Percentiles rank a stretch among this genome's conserved stretches.
Conservation (phyloP, 1,284 basidiomycete genomes). For the Leccinum discolor region DNA sequence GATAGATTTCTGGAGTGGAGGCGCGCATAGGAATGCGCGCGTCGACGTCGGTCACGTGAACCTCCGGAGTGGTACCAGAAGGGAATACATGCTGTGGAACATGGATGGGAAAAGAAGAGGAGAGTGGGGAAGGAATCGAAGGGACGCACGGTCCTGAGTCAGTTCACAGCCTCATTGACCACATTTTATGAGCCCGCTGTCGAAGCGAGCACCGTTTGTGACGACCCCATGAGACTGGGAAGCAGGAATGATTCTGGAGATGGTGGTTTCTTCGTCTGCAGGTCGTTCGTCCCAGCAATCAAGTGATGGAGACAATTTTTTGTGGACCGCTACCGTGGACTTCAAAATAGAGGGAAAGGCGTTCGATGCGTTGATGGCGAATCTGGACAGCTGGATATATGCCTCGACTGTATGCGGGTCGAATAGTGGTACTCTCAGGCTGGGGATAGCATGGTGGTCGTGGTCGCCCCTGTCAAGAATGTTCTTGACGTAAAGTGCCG, state of each 20-base stretch:
- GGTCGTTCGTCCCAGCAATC: too few relatives aligned
- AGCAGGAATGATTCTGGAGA: too few relatives aligned
- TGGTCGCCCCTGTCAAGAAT: background rate
- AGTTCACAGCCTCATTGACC: too few relatives aligned
- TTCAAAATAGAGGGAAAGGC: constrained; percentile 77
- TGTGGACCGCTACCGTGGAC: constrained; percentile 66
- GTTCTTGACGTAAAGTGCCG: background rate
- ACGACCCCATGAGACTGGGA: too few relatives aligned
- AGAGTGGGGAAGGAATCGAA: constrained; percentile 34
- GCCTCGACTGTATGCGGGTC: constrained; percentile 59
- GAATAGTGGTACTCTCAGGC: constrained; percentile 21
- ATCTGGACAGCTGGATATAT: constrained; percentile 73
- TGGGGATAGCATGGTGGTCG: constrained; percentile 9
- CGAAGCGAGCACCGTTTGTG: too few relatives aligned
- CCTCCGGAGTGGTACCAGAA: constrained; percentile 23
- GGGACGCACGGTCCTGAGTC: constrained; percentile 54
- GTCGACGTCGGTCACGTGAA: constrained; percentile 17
- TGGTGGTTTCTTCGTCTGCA: too few relatives aligned
- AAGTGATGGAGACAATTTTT: constrained; percentile 69
- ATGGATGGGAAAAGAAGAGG: constrained; percentile 25
- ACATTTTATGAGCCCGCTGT: too few relatives aligned
- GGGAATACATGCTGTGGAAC: constrained; percentile 29
- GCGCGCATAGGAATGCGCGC: background rate
- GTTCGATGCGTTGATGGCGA: constrained; percentile 58
- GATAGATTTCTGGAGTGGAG: too few relatives aligned